phyloP scores from a whole-genome alignment of 2,329 filamentous ascomycete species.

The Magnaporthiopsis incrustans region DNA sequence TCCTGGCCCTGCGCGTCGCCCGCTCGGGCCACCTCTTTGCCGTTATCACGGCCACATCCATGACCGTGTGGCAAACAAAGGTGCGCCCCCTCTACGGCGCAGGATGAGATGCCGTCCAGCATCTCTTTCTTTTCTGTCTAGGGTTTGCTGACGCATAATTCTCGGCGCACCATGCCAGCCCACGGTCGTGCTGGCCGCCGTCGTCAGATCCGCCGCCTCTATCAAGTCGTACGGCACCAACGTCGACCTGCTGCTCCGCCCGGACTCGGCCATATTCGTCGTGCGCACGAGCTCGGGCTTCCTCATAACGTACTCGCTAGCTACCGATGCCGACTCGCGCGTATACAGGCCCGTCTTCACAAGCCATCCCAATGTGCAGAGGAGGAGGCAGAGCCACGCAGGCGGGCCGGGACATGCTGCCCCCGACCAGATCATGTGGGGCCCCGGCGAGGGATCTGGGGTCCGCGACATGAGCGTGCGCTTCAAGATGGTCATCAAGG shows the following conservation, averaged over 20 bases:
- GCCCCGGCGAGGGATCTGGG: constrained; percentile 73
- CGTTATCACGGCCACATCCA: constrained; percentile 73
- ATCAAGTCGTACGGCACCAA: constrained; percentile 79
- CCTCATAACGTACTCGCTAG: constrained; percentile 88
- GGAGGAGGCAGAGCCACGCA: constrained; percentile 52
- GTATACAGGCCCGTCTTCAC: constrained; percentile 81
- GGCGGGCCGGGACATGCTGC: constrained; percentile 45
- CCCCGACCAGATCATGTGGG: constrained; percentile 59
- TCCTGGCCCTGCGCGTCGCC: constrained; percentile 69
- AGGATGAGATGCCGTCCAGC: background rate
- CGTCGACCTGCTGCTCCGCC: constrained; percentile 73
- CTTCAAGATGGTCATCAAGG: constrained; percentile 96
- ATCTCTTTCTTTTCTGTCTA: background rate
- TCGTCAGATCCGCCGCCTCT: constrained; percentile 74
- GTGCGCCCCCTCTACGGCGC: constrained; percentile 35
- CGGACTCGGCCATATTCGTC: constrained; percentile 86
- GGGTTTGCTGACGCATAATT: background rate
- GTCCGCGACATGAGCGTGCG: constrained; percentile 82
- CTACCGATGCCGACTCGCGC: constrained; percentile 70
- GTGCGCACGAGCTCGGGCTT: constrained; percentile 81
- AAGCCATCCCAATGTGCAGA: constrained; percentile 55
- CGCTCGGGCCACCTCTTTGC: constrained; percentile 77
- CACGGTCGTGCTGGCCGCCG: constrained; percentile 76
- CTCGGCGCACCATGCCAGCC: constrained; percentile 45
- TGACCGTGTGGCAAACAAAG: constrained; percentile 97